A percentile compares a stretch with the other conserved stretches of the same genome.
Conservation (phyloP, 805 yeast species). For the Saturnispora hagleri region DNA sequence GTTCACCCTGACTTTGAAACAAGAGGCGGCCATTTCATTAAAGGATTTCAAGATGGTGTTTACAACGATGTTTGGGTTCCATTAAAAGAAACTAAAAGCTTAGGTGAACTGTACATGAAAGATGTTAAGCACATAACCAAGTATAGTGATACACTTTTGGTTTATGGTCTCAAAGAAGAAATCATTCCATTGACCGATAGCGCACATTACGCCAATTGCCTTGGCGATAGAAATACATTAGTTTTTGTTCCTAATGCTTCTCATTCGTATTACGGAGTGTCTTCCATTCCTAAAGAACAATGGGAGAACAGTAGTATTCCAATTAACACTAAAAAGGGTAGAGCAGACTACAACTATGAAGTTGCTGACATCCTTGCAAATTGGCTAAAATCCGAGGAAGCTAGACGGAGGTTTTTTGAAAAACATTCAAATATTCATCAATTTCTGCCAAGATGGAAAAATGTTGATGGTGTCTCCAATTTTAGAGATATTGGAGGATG, state of each 20-base stretch:
- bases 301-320: conserved; percentile 14
- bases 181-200: conserved; percentile 60
- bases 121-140: conserved; percentile 29
- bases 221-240: conserved; percentile 50
- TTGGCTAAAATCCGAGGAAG: conserved; percentile 36
- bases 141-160: conserved; percentile 41
- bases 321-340: conserved; percentile 27
- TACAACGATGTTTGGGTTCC: conserved; percentile 35
- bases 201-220: conserved; percentile 45
- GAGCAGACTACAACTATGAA: conserved; percentile 48
- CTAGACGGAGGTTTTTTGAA: conserved; percentile 42
- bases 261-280: conserved; percentile 65
- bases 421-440: conserved; percentile 29
- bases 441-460: conserved; percentile 45
- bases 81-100: conserved; percentile 39
- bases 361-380: conserved; percentile 43
- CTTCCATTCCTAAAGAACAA: conserved; percentile 27
- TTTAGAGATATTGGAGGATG: conserved; percentile 82
- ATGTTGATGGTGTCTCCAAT: conserved; percentile 58
- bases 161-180: conserved; percentile 63
- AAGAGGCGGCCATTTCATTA: conserved; percentile 32
- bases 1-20: conserved; percentile 31
- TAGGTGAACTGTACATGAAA: conserved; percentile 40
- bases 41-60: conserved; percentile 44
- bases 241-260: conserved; percentile 60